Percentiles rank a stretch among this genome's conserved stretches.
phyloP scores from a whole-genome alignment of 352 stramenopile genomes.

The Detonula confervacea region DNA sequence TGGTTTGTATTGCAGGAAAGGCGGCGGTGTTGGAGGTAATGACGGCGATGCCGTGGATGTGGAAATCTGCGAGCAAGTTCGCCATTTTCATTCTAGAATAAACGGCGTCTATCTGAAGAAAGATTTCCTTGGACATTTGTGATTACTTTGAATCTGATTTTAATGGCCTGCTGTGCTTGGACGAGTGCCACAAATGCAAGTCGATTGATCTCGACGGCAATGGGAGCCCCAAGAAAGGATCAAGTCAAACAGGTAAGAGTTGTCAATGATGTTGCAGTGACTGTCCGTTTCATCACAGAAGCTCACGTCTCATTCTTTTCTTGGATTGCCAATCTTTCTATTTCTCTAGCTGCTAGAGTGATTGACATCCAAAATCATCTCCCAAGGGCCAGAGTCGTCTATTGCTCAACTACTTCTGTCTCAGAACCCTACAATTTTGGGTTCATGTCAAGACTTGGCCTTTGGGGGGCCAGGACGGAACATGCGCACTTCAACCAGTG shows the following conservation, averaged over 20 bases:
- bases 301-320: neutral
- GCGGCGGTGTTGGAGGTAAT: too few species aligned
- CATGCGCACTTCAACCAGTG: constrained; percentile 71
- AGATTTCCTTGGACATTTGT: too few species aligned
- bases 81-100: too few species aligned
- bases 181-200: constrained; percentile 87
- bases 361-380: constrained; percentile 69
- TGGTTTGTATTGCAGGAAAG: too few species aligned
- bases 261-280: too few species aligned
- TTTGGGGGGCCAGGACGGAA: constrained; percentile 76
- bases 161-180: constrained; percentile 65
- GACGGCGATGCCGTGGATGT: too few species aligned
- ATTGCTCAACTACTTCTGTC: constrained; percentile 84
- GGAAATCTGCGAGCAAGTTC: too few species aligned
- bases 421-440: constrained; percentile 81
- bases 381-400: constrained; percentile 77
- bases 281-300: too few species aligned
- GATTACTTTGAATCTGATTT: constrained; percentile 60
- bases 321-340: neutral
- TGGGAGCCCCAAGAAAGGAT: constrained; percentile 27
- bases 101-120: too few species aligned
- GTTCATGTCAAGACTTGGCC: constrained; percentile 82
- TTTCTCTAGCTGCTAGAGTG: constrained; percentile 20
- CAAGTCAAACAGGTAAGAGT: too few species aligned
- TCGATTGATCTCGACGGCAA: constrained; percentile 65